Percentiles rank a stretch among this genome's conserved stretches.
phyloP scores from a whole-genome alignment of 805 yeast genomes.

The Candida ovalis region DNA sequence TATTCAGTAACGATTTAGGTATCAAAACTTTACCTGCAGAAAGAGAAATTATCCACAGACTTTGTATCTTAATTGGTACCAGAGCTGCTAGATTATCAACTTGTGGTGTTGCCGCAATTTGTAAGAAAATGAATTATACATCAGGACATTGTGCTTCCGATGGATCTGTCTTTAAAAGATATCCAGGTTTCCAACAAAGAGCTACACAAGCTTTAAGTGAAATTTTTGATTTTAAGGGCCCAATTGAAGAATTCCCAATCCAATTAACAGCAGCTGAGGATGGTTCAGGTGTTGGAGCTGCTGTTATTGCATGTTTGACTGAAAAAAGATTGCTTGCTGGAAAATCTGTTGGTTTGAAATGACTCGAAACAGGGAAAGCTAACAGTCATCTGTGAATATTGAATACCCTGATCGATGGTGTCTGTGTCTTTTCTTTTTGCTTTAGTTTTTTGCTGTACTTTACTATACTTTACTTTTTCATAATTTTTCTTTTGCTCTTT shows the following conservation, averaged over 20 bases:
- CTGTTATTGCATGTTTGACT: constrained; percentile 93
- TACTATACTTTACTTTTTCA: no score
- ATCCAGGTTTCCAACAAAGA: constrained; percentile 86
- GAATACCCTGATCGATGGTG: no score
- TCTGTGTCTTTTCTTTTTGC: no score
- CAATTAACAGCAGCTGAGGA: constrained; percentile 53
- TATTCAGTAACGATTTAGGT: constrained; percentile 57
- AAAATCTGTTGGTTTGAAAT: constrained; percentile 35
- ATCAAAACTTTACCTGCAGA: constrained; percentile 71
- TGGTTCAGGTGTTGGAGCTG: constrained; percentile 98
- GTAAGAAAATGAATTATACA: constrained; percentile 74
- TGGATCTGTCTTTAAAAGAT: constrained; percentile 91
- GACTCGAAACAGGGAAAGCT: not conserved
- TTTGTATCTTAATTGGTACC: constrained; percentile 85
- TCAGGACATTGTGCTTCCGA: constrained; percentile 93
- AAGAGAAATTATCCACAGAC: constrained; percentile 74
- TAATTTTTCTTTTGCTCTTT: no score
- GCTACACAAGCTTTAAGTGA: constrained; percentile 87
- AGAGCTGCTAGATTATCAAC: constrained; percentile 90
- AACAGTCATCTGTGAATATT: no score
- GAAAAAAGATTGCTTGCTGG: constrained; percentile 70
- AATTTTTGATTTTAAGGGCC: constrained; percentile 70
- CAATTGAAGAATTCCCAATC: constrained; percentile 23
- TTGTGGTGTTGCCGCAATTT: constrained; percentile 94
- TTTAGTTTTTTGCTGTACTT: no score